Conservation (phyloP, 2,329 filamentous ascomycete species). For the Apiospora arundinis region DNA sequence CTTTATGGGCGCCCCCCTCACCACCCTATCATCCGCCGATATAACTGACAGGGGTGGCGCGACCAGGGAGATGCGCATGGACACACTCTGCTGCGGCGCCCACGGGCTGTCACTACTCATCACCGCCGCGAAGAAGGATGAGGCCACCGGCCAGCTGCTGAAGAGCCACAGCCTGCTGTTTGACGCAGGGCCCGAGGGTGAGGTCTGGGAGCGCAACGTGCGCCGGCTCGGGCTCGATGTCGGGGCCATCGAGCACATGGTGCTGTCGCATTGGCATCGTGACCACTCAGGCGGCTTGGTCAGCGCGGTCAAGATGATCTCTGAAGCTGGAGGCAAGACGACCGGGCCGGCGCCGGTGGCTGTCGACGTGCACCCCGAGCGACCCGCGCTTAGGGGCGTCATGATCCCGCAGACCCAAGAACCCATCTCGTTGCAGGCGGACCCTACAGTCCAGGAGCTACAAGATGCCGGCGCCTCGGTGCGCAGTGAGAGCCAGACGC, state of each 20-base stretch:
- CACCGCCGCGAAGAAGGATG: conserved; percentile 51
- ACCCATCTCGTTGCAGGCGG: conserved; percentile 57
- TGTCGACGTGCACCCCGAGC: conserved; percentile 58
- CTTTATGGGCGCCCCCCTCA: conserved; percentile 48
- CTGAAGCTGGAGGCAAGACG: conserved; percentile 41
- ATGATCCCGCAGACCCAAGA: conserved; percentile 39
- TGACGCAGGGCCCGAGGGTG: conserved; percentile 59
- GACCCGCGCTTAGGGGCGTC: conserved; percentile 58
- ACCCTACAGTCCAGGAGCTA: conserved; percentile 55
- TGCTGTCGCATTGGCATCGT: conserved; percentile 61
- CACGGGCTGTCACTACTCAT: conserved; percentile 60
- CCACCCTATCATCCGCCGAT: conserved; percentile 37
- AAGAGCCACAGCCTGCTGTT: conserved; percentile 53
- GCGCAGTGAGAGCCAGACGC: conserved; percentile 44
- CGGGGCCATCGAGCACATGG: conserved; percentile 51
- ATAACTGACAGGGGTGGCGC: conserved; percentile 46
- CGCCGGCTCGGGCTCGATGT: conserved; percentile 50
- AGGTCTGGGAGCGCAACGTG: conserved; percentile 56
- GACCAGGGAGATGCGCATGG: conserved; percentile 53
- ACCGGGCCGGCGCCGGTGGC: conserved; percentile 39
- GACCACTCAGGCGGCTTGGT: conserved; percentile 61
- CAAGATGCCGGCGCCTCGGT: conserved; percentile 48
- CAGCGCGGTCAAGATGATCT: conserved; percentile 54
- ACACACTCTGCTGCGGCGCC: conserved; percentile 58
- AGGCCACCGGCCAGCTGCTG: no score